These are phyloP conservation scores for Arthrobotrys entomopaga DNA, from an alignment of 2,329 filamentous ascomycete species.

Conservation along the genomic window DNA sequence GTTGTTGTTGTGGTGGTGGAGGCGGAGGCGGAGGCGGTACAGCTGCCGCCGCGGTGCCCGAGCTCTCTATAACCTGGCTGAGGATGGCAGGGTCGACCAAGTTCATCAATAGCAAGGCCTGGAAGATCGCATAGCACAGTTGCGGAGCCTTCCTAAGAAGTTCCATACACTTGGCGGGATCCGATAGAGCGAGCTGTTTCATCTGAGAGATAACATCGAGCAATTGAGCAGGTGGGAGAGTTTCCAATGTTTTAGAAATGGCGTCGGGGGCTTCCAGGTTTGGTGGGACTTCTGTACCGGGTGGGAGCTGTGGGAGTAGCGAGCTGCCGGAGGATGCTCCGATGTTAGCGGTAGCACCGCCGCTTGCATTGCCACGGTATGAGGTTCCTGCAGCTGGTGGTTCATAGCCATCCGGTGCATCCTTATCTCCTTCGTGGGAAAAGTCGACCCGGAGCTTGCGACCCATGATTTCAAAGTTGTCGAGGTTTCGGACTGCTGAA, in stretches of 20 bases:
- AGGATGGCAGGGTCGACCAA: constrained; percentile 73
- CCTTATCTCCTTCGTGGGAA: constrained; percentile 74
- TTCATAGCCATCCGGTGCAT: constrained; percentile 63
- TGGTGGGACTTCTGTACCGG: constrained; percentile 71
- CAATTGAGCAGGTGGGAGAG: constrained; percentile 71
- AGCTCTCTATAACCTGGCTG: constrained; percentile 70
- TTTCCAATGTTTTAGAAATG: constrained; percentile 72
- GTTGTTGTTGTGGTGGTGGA: constrained; percentile 56
- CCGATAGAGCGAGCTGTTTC: constrained; percentile 71
- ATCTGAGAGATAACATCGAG: constrained; percentile 76
- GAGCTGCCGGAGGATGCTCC: constrained; percentile 46
- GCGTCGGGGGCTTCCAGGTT: constrained; percentile 73
- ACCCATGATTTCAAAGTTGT: constrained; percentile 75
- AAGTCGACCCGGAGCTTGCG: constrained; percentile 75
- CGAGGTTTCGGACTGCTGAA: constrained; percentile 75
- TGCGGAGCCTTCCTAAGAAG: constrained; percentile 73
- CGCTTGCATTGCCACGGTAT: constrained; percentile 33
- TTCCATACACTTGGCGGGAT: constrained; percentile 72
- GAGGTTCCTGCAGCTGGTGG: constrained; percentile 57
- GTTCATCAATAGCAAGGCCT: constrained; percentile 75
- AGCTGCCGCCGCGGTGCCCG: constrained; percentile 56
- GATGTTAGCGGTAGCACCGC: constrained; percentile 23
- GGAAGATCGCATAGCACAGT: constrained; percentile 76
- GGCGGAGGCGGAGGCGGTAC: constrained; percentile 59
- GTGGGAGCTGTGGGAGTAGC: constrained; percentile 70